Percentiles rank a stretch among this genome's conserved stretches.
These are phyloP conservation scores for Aspergillus neotritici DNA, from an alignment of 2,329 filamentous ascomycete species.

Conservation along the genomic window DNA sequence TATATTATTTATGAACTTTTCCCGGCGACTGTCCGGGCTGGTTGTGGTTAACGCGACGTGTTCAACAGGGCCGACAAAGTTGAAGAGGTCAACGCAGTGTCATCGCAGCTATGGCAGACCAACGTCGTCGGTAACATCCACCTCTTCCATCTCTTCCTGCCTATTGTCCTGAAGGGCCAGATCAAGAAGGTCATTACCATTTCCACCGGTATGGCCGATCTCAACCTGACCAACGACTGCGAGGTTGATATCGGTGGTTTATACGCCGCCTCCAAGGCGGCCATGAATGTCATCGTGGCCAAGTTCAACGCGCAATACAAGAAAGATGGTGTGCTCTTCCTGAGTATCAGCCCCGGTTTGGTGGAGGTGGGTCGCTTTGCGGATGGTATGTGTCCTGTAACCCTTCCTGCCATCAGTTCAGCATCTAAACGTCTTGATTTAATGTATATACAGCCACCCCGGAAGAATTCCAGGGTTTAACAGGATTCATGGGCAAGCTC, in stretches of 20 bases:
- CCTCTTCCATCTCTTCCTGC: constrained; percentile 49
- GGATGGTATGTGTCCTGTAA: constrained; percentile 12
- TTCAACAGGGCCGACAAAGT: constrained; percentile 24
- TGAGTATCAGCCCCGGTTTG: constrained; percentile 49
- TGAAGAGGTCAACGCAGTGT: constrained; percentile 30
- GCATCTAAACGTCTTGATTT: neutral
- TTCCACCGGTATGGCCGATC: constrained; percentile 45
- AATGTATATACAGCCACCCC: constrained; percentile 10
- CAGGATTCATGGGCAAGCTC: constrained; percentile 27
- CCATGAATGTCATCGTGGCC: constrained; percentile 48
- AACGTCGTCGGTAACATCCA: constrained; percentile 52
- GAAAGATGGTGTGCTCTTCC: constrained; percentile 48
- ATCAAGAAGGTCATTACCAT: constrained; percentile 53
- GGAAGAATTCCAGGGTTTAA: constrained; percentile 21
- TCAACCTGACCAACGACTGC: constrained; percentile 36
- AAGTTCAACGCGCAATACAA: constrained; percentile 50
- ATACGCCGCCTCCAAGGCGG: constrained; percentile 50
- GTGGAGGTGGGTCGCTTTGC: constrained; percentile 40
- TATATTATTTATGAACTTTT: too few relatives aligned
- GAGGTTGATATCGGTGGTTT: constrained; percentile 32
- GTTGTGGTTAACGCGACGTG: neutral
- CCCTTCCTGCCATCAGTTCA: constrained; percentile 1
- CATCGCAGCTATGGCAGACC: constrained; percentile 33
- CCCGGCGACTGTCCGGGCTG: neutral
- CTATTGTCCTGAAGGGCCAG: constrained; percentile 47